A percentile compares a stretch with the other conserved stretches of the same genome.
These are phyloP conservation scores for Spathaspora girioi DNA, from an alignment of 805 yeast genomes.

Conservation along the genomic window DNA sequence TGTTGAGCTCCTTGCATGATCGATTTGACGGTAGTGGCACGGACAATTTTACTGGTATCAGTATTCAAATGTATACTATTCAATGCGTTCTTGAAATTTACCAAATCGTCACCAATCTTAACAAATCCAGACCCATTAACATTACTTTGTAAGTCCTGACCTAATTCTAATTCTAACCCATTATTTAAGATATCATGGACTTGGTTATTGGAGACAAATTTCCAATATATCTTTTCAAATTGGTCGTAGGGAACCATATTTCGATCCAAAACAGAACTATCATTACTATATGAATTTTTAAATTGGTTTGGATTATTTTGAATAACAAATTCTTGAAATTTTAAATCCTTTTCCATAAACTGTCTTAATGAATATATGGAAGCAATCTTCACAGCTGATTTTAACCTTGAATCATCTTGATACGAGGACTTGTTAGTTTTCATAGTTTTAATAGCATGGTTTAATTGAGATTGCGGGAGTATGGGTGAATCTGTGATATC, in stretches of 20 bases:
- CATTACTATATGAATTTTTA: constrained; percentile 2
- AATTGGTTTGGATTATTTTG: constrained; percentile 11
- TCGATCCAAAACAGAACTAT: constrained; percentile 9
- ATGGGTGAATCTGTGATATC: constrained; percentile 13
- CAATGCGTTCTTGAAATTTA: constrained; percentile 20
- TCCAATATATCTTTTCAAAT: constrained; percentile 45
- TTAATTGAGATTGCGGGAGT: constrained; percentile 15
- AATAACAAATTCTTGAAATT: constrained; percentile 32
- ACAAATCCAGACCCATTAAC: constrained; percentile 35
- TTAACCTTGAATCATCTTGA: constrained; percentile 17
- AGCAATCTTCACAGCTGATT: constrained; percentile 28
- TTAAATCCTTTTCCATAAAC: constrained; percentile 53
- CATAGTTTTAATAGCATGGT: constrained; percentile 11
- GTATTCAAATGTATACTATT: constrained; percentile 15
- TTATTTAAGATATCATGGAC: constrained; percentile 9
- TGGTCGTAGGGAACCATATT: constrained; percentile 13
- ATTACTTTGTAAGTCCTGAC: constrained; percentile 22
- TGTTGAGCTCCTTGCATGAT: neutral
- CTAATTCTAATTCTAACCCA: constrained; percentile 27
- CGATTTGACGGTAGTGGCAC: neutral
- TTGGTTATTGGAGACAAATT: constrained; percentile 24
- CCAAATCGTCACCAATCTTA: constrained; percentile 24
- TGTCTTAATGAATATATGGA: constrained; percentile 54
- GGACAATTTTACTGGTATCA: neutral
- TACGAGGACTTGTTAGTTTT: constrained; percentile 7